Evolutionary conservation across 2,329 filamentous ascomycete genomes (phyloP).

Genomic region (Epichloe sibirici): DNA sequence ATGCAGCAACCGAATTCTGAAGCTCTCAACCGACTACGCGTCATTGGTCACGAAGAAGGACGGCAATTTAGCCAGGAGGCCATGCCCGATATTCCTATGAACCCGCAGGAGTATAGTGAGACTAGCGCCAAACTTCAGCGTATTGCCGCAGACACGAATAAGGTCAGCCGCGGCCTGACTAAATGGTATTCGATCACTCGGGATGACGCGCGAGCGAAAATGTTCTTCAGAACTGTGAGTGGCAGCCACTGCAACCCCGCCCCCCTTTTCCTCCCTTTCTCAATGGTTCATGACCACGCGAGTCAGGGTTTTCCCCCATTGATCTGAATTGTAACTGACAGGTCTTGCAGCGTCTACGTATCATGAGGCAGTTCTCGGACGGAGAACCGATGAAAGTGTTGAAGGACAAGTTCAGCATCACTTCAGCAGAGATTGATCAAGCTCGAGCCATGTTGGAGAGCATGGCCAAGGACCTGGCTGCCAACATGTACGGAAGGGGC

Average conservation of each 20-base stretch:
- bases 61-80: conserved; percentile 25
- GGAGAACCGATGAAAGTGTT: conserved; percentile 32
- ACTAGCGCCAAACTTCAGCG: conserved; percentile 30
- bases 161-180: conserved; percentile 30
- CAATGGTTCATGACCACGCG: background rate
- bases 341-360: conserved; percentile 33
- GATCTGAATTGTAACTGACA: background rate
- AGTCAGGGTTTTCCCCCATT: background rate
- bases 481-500: conserved; percentile 17
- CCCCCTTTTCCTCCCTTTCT: background rate
- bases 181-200: conserved; percentile 36
- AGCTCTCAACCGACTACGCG: conserved; percentile 21
- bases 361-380: conserved; percentile 41
- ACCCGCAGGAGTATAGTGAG: conserved; percentile 29
- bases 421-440: conserved; percentile 37
- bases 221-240: conserved; percentile 43
- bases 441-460: conserved; percentile 34
- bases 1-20: conserved; percentile 12
- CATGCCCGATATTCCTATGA: conserved; percentile 35
- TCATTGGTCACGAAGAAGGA: conserved; percentile 29
- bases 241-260: background rate
- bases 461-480: conserved; percentile 37
- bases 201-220: conserved; percentile 36
- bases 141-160: conserved; percentile 29
- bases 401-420: conserved; percentile 40